These are phyloP conservation scores for Yueomyces sp. DNA, from an alignment of 805 yeast species.

Conservation along the genomic window DNA sequence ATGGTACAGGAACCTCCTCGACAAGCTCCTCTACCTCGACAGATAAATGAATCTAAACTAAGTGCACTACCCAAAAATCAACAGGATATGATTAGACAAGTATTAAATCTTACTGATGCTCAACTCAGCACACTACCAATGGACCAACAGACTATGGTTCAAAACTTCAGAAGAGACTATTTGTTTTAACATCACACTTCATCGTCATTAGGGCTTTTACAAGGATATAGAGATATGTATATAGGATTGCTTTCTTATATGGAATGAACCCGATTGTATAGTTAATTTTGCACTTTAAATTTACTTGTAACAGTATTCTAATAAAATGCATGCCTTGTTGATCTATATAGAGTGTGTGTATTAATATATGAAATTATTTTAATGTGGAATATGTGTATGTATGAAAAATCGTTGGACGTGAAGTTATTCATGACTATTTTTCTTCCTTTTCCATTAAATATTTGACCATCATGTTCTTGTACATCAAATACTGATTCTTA, in stretches of 20 bases:
- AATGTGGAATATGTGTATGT: too few relatives aligned
- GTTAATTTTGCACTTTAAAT: too few relatives aligned
- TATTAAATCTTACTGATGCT: slow-evolving; percentile 31
- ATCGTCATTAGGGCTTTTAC: not conserved
- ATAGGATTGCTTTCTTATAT: too few relatives aligned
- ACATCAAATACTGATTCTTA: slow-evolving; percentile 17
- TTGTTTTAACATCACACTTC: slow-evolving; percentile 9
- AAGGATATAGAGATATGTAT: not conserved
- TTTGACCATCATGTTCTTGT: slow-evolving; percentile 11
- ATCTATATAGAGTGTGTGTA: too few relatives aligned
- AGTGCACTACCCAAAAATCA: slow-evolving; percentile 40
- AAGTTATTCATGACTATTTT: too few relatives aligned
- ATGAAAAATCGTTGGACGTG: too few relatives aligned
- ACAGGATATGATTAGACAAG: slow-evolving; percentile 40
- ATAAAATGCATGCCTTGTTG: too few relatives aligned
- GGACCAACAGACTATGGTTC: slow-evolving; percentile 40
- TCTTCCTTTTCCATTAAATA: slow-evolving; percentile 7
- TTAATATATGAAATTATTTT: too few relatives aligned
- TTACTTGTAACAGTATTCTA: too few relatives aligned
- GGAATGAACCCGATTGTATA: too few relatives aligned
- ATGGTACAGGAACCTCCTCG: slow-evolving; percentile 1
- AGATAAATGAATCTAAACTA: slow-evolving; percentile 33
- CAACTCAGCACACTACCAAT: slow-evolving; percentile 31
- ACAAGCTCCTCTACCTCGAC: slow-evolving; percentile 33
- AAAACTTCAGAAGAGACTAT: slow-evolving; percentile 42